Base-by-base conservation (phyloP, 2,329 filamentous ascomycete genomes). In the Penicillium sp. region DNA sequence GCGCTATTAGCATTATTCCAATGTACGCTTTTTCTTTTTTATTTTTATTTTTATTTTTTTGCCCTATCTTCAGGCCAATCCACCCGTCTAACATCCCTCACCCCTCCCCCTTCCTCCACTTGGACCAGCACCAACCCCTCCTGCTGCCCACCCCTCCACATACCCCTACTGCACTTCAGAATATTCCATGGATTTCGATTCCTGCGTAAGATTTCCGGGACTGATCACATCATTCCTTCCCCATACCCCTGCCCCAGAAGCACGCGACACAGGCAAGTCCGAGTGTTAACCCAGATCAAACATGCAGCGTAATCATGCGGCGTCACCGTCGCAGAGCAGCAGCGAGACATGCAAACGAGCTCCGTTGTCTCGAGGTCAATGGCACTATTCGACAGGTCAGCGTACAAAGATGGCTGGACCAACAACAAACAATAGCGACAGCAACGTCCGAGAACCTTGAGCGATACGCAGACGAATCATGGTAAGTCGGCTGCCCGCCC, bases 321-420 rank as follows among this genome's bases (percentile, higher is more conserved):
- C 59, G 59, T 54, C 69, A 68, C 45, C 68, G 68, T 35, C 67
- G 68, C 23, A 66, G 56, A 50, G 60, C 60, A 44, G 63, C 66
- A 49, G 44, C 62, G 17, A 45, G 57, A 30, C 51, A 60, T 52
- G 57, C 62, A 46, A 46, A 56, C 60, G 55, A 66, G 61, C 59
- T 69, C 59, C 64, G 50, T 41, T 60, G 44, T 23, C 53, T 59
- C 51, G 54, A 63, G 31, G 50, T 44, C 19, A 50, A 59, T 41
- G 59, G 62, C 38, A 57, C 52, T 41, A 66, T 62, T 60, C 62
- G 56, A 52, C 66, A 62, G 56, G 66, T 71, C 8, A 66, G 64
- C 26, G 67, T 74, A 58, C 66, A 70, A n/a, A 62, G 67, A 61
- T 73, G 72, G 72, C 60, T 74, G 44, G 68, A 71, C 55, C 67